Percentiles rank a stretch among this genome's conserved stretches.
Evolutionary conservation across 805 yeast genomes (phyloP).

Genomic region (Grigorovia transvaalensis): DNA sequence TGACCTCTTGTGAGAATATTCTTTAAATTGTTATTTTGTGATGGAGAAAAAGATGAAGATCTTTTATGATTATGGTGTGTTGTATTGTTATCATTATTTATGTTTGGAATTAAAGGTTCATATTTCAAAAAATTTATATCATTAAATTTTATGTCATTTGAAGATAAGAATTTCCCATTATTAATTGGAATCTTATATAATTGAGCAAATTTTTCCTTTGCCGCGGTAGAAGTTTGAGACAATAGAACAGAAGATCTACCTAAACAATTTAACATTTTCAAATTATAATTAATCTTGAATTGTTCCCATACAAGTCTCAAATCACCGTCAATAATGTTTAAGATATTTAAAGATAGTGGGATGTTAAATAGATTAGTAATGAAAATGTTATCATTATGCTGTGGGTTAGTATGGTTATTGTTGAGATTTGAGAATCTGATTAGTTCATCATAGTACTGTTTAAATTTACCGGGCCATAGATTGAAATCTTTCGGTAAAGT

Average conservation of each 20-base stretch:
- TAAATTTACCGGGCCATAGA: constrained; percentile 36
- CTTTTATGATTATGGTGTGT: not conserved
- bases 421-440: constrained; percentile 42
- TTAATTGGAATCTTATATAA: constrained; percentile 48
- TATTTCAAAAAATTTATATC: not conserved
- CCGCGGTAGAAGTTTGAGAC: constrained; percentile 64
- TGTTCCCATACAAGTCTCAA: constrained; percentile 38
- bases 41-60: not conserved
- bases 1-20: not conserved
- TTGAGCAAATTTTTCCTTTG: constrained; percentile 73
- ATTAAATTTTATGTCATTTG: not conserved
- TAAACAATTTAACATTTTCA: constrained; percentile 70
- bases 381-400: constrained; percentile 46
- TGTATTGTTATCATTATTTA: no score
- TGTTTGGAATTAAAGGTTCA: not conserved
- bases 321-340: constrained; percentile 60
- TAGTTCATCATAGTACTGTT: constrained; percentile 55
- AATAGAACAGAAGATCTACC: constrained; percentile 73
- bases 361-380: constrained; percentile 76
- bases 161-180: not conserved
- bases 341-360: constrained; percentile 62
- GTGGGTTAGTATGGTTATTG: constrained; percentile 29
- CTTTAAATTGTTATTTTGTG: not conserved
- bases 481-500: constrained; percentile 33
- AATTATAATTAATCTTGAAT: constrained; percentile 66